Evolutionary conservation across 2,329 filamentous ascomycete species (phyloP).

Genomic region (Daldinia sp.): DNA sequence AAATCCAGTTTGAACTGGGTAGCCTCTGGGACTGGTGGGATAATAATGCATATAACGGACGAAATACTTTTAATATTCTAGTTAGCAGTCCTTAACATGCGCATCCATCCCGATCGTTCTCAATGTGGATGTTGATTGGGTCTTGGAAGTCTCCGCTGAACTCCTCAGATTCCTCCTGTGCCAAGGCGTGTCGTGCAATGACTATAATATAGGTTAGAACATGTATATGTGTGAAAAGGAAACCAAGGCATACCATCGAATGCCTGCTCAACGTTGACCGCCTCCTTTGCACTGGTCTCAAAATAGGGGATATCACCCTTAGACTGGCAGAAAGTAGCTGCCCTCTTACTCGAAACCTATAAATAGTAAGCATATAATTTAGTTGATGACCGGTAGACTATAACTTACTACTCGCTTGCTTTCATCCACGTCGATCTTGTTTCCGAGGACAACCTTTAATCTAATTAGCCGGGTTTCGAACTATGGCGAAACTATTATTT

Average conservation of each 20-base stretch:
- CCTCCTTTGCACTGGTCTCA: conserved; percentile 98
- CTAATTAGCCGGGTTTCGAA: conserved; percentile 18
- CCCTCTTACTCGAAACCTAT: conserved; percentile 92
- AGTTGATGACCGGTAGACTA: no score
- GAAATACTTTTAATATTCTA: conserved; percentile 34
- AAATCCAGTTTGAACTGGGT: conserved; percentile 3
- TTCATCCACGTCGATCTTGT: conserved; percentile 99
- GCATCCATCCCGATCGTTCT: conserved; percentile 92
- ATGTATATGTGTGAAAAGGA: background rate
- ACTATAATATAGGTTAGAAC: conserved; percentile 65
- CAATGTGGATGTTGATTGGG: conserved; percentile 97
- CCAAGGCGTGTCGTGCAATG: conserved; percentile 93
- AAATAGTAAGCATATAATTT: conserved; percentile 41
- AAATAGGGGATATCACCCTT: conserved; percentile 99
- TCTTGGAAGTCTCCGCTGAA: conserved; percentile 98
- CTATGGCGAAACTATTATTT: conserved; percentile 45
- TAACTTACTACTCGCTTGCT: conserved; percentile 86
- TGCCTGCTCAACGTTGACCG: conserved; percentile 92
- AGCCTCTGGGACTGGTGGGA: background rate
- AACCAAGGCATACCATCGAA: conserved; percentile 68
- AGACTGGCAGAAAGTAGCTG: conserved; percentile 96
- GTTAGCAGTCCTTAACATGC: conserved; percentile 74
- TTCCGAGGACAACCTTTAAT: conserved; percentile 87
- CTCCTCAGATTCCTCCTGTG: conserved; percentile 97
- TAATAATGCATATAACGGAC: conserved; percentile 24